phyloP scores from a whole-genome alignment of 1,284 basidiomycete genomes.

The Ceratobasidium sp. region DNA sequence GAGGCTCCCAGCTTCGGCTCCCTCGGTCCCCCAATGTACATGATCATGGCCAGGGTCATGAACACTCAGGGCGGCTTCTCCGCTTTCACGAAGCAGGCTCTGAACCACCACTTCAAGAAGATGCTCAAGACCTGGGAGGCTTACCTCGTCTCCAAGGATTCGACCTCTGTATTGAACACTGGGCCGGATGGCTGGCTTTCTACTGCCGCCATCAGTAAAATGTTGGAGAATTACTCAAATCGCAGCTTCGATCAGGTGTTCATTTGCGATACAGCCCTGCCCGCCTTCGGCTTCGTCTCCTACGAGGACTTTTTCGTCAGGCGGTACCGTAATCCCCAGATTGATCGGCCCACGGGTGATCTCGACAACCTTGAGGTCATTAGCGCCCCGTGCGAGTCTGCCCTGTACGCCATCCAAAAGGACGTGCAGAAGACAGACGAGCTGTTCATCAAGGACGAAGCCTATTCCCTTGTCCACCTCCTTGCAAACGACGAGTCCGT shows the following conservation, averaged over 20 bases:
- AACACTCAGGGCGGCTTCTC: slow-evolving; percentile 4
- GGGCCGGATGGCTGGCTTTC: slow-evolving; percentile 53
- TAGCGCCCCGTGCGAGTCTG: slow-evolving; percentile 48
- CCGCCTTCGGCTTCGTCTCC: slow-evolving; percentile 53
- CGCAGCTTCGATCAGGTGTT: slow-evolving; percentile 51
- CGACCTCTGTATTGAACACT: slow-evolving; percentile 51
- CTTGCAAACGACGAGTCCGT: slow-evolving; percentile 54
- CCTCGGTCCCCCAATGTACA: slow-evolving; percentile 60
- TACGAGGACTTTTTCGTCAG: slow-evolving; percentile 57
- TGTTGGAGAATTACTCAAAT: slow-evolving; percentile 43
- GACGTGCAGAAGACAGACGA: slow-evolving; percentile 55
- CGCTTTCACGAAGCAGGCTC: background rate
- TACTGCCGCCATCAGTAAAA: slow-evolving; percentile 47
- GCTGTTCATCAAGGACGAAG: slow-evolving; percentile 63
- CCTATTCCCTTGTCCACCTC: slow-evolving; percentile 60
- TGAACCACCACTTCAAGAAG: slow-evolving; percentile 21
- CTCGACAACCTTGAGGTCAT: slow-evolving; percentile 53
- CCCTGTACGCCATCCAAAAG: slow-evolving; percentile 48
- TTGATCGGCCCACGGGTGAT: slow-evolving; percentile 51
- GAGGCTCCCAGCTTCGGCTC: slow-evolving; percentile 46
- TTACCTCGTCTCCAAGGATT: slow-evolving; percentile 52
- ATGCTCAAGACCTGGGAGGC: slow-evolving; percentile 49
- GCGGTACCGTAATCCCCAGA: slow-evolving; percentile 47
- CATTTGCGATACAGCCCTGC: slow-evolving; percentile 52
- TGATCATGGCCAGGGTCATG: slow-evolving; percentile 48